Evolutionary conservation across 1,139 yeast species (phyloP).

Genomic region (Saccharomyces hybrid): DNA sequence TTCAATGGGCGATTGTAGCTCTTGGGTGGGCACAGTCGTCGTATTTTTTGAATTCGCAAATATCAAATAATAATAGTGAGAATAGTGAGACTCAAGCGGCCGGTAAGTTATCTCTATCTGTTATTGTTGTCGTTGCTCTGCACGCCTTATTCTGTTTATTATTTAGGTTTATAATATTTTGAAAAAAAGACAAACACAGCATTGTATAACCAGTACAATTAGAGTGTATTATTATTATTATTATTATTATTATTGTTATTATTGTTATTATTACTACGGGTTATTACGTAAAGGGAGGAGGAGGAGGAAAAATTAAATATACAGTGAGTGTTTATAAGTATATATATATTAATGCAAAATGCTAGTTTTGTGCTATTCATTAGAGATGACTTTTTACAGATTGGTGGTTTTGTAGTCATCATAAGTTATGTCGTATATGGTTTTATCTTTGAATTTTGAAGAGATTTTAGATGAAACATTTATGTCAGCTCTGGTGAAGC

Average conservation of each 20-base stretch:
- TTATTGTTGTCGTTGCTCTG: no score
- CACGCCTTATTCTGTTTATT: no score
- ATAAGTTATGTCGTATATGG: constrained; percentile 18
- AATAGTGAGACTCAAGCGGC: no score
- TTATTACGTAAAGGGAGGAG: no score
- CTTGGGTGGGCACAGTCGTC: constrained; percentile 14
- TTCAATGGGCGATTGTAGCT: constrained; percentile 10
- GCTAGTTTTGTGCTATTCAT: constrained; percentile 1
- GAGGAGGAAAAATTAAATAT: no score
- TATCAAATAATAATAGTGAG: neutral
- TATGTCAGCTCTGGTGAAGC: constrained; percentile 27
- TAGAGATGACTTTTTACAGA: neutral
- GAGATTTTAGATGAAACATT: constrained; percentile 18
- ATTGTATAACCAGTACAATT: no score
- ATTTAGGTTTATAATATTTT: no score
- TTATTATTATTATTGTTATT: no score
- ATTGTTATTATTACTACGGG: no score
- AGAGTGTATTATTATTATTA: no score
- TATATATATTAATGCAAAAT: neutral
- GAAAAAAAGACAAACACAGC: no score
- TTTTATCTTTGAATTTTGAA: constrained; percentile 13
- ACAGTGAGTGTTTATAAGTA: neutral
- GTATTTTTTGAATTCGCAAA: constrained; percentile 3
- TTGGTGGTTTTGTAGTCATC: constrained; percentile 12
- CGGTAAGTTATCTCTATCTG: no score